Conservation (phyloP, 805 yeast genomes). For the Kluyveromyces starmeri region DNA sequence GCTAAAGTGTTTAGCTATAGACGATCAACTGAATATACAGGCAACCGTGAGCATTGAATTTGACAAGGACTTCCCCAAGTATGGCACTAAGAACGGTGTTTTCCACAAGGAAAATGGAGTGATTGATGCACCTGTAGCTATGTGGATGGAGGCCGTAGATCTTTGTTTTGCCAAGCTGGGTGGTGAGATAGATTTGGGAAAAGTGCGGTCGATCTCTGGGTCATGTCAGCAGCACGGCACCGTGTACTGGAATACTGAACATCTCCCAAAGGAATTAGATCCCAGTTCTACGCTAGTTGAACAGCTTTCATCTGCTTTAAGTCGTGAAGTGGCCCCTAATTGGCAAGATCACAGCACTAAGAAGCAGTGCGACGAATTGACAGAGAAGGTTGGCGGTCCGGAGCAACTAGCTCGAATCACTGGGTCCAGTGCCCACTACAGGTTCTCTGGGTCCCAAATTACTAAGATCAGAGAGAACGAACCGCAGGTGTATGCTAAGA, state of each 20-base stretch:
- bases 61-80: conserved; percentile 52
- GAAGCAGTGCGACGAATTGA: conserved; percentile 54
- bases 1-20: conserved; percentile 62
- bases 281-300: conserved; percentile 32
- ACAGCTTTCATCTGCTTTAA: conserved; percentile 48
- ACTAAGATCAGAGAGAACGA: conserved; percentile 52
- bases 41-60: conserved; percentile 61
- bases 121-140: conserved; percentile 70
- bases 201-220: conserved; percentile 65
- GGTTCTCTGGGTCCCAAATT: conserved; percentile 91
- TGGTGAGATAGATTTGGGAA: conserved; percentile 49
- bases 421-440: conserved; percentile 81
- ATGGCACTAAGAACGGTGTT: conserved; percentile 70
- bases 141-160: conserved; percentile 86
- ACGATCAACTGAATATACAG: conserved; percentile 42
- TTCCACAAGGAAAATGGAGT: conserved; percentile 39
- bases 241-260: conserved; percentile 59
- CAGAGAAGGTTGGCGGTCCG: conserved; percentile 52
- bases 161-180: conserved; percentile 42
- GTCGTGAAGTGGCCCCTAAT: conserved; percentile 66
- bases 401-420: conserved; percentile 51
- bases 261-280: conserved; percentile 32
- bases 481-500: conserved; percentile 44
- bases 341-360: conserved; percentile 95
- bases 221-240: conserved; percentile 93